These are phyloP conservation scores for Proliferodiscus dingleyae DNA, from an alignment of 2,329 filamentous ascomycete species.

Conservation along the genomic window DNA sequence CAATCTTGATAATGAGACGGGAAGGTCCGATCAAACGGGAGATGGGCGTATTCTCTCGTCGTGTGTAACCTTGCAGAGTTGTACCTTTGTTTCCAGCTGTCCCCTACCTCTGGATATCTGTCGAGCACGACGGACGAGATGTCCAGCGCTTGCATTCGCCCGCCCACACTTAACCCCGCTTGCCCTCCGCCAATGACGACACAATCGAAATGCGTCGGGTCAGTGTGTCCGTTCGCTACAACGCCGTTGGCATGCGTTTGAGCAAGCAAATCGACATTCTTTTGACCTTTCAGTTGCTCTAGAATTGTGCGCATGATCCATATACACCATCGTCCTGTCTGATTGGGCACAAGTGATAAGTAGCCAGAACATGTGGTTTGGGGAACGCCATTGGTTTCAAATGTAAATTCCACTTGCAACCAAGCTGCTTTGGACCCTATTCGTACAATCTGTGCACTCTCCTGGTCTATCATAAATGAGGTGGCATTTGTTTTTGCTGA, in stretches of 20 bases:
- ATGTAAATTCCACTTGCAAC: constrained; percentile 10
- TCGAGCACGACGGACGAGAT: constrained; percentile 53
- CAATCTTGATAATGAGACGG: constrained; percentile 9
- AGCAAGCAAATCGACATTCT: constrained; percentile 12
- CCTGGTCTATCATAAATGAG: constrained; percentile 3
- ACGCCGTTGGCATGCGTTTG: background rate
- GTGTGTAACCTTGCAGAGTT: constrained; percentile 14
- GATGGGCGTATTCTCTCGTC: constrained; percentile 13
- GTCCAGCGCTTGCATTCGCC: constrained; percentile 53
- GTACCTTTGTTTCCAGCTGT: constrained; percentile 54
- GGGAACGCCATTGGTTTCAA: constrained; percentile 12
- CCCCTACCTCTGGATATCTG: constrained; percentile 50
- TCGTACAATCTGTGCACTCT: constrained; percentile 4
- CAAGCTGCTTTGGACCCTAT: constrained; percentile 2
- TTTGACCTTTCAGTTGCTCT: constrained; percentile 7
- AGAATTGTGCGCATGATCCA: constrained; percentile 16
- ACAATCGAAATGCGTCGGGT: constrained; percentile 8
- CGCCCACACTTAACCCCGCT: constrained; percentile 51
- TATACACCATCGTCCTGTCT: constrained; percentile 11
- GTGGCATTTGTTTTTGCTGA: constrained; percentile 1
- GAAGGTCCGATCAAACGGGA: constrained; percentile 18
- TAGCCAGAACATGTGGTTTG: constrained; percentile 6
- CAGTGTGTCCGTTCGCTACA: background rate
- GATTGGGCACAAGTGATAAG: constrained; percentile 5
- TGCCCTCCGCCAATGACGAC: constrained; percentile 50